Base-by-base conservation (phyloP, 208 protist species). In the Zelonia costaricensis region DNA sequence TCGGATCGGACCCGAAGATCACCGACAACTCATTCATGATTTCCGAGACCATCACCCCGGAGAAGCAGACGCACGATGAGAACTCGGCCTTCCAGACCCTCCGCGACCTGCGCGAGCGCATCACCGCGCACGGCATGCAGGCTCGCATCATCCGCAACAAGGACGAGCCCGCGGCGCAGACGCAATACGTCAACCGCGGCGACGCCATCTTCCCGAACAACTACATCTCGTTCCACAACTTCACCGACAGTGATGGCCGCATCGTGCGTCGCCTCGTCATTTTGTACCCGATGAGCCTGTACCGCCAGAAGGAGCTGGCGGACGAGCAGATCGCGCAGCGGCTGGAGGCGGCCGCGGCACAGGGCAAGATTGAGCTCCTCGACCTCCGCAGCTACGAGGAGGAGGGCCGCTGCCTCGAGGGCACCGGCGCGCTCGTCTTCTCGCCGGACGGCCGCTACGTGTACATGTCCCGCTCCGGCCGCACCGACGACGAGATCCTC, bases 241-340 rank as follows among this genome's bases (percentile, higher is more conserved):
- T 89, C 73, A 89, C 82, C 38, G 74, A 86, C 62, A 53, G 47
- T 12, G 60, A 76, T 43, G 82, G 82, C 25, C 63, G 73, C 42
- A 82, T 91, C 33, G 72, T 48, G 13, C 81, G 84, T 18, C 84
- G 87, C 47, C n/a, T 91, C 10, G 65, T 88, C 44, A 70, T 94
- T 18, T 68, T 91, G 22, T 94, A 94, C 70, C 88, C 88, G 16
- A 91, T 94, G 84, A 86, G 71, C 55, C 71, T 59, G n/a, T 74
- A 53, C 66, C 88, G 84, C 52, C 72, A 73, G 16, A 82, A 72
- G 43, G 88, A 94, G 67, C 48, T 90, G 7, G 72, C 84, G 5
- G 63, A 80, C 53, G 46, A 62, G 40, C 80, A 86, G 55, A 38
- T 94, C 16, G 16, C 82, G 28, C 71, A 80, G 22, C 80, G 79